phyloP scores from a whole-genome alignment of 148 eudicot genomes.

The Euryodendron excelsum region DNA sequence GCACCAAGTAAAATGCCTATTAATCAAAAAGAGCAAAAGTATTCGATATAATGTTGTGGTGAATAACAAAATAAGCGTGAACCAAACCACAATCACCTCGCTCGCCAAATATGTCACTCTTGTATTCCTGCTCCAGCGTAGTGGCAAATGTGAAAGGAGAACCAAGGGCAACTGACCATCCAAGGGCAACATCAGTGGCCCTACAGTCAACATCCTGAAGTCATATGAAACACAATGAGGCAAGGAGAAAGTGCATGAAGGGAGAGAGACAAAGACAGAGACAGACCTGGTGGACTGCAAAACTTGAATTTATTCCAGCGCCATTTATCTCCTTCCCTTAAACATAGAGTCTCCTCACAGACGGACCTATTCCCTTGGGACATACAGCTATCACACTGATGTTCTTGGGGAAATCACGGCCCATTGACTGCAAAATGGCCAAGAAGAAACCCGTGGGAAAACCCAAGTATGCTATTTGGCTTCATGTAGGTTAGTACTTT shows the following conservation, averaged over 20 bases:
- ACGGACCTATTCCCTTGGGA: slow-evolving; percentile 99
- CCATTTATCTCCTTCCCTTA: slow-evolving; percentile 97
- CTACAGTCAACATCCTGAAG: slow-evolving; percentile 92
- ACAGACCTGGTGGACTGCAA: slow-evolving; percentile 93
- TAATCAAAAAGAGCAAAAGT: neutral
- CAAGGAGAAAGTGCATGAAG: neutral
- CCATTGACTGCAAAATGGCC: slow-evolving; percentile 95
- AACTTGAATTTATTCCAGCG: slow-evolving; percentile 93
- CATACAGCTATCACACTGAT: slow-evolving; percentile 95
- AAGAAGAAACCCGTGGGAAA: slow-evolving; percentile 95
- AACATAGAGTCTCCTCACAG: slow-evolving; percentile 91
- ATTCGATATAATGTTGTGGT: neutral
- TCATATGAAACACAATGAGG: neutral
- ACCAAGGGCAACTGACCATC: slow-evolving; percentile 98
- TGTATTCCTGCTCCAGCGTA: slow-evolving; percentile 92
- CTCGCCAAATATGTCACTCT: slow-evolving; percentile 98
- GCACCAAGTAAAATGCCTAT: slow-evolving; percentile 95
- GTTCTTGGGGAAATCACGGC: slow-evolving; percentile 85
- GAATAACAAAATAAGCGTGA: neutral
- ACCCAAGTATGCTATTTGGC: slow-evolving; percentile 95
- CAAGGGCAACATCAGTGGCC: slow-evolving; percentile 97
- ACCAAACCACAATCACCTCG: slow-evolving; percentile 53
- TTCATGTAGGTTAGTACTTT: slow-evolving; percentile 90
- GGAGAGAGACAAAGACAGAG: slow-evolving; percentile 4
- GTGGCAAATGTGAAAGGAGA: slow-evolving; percentile 99